Base-by-base conservation (phyloP, 2,329 filamentous ascomycete species). In the Calonectria pteridis region DNA sequence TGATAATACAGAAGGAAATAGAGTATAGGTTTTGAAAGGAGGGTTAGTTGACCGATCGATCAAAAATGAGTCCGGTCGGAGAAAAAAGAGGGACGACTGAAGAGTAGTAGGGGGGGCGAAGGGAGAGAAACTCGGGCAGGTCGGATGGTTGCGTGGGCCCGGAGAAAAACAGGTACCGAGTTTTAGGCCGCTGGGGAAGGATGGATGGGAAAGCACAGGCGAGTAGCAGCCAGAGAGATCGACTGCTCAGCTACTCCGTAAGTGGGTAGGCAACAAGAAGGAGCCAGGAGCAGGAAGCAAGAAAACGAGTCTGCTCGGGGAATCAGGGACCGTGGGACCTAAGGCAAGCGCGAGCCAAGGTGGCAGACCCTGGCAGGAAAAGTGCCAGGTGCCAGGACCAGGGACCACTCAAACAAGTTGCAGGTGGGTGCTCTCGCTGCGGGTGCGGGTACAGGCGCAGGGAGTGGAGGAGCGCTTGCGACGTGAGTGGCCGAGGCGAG, bases 141-240 rank as follows among this genome's bases (percentile, higher is more conserved):
- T 73, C 67, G 67, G 67, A 62, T 67, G 63, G 63, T 49, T 66
- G 55, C 71, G 77, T 74, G 73, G 74, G 73, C 69, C 68, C 62
- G 51, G 72, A 71, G 51, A 62, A 77, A 71, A 77, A 69, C 76
- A 75, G 73, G 69, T 72, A 66, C 72, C 62, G 77, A 76, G 68
- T 77, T 62, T 35, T 62, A 14, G 76, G 18, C 43, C 43, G 43
- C 43, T 46, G 43, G n/a, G 43, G 43, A 46, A 46, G 33, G 59
- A 49, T 9, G 14, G 59, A 49, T 43, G 59, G 59, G 59, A 46
- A 33, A 33, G 59, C 18, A 49, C 37, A 49, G 37, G 40, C 59
- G 37, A 33, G 37, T 35, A n/a, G 51, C 29, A 33, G 51, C 51
- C 28, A 29, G 55, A 40, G 55, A 35, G 35, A 62, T 62, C 55